These are phyloP conservation scores for Eutrema salsugineum DNA, from an alignment of 441 rosid genomes.

Conservation along the genomic window DNA sequence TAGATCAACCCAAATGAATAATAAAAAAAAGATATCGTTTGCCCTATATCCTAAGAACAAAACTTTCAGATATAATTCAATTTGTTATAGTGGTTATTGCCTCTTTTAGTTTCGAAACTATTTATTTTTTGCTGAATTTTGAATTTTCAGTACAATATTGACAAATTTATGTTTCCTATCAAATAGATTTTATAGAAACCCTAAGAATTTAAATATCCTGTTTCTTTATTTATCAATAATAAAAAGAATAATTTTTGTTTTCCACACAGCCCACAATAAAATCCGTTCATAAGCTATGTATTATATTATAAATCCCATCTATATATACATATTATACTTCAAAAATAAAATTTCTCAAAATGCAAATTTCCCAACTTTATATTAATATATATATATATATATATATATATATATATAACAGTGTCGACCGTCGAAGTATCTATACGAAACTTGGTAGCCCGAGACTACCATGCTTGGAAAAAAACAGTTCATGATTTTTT, in stretches of 20 bases:
- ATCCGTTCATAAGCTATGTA: too few relatives aligned
- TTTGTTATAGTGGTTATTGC: not conserved
- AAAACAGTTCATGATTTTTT: constrained; percentile 22
- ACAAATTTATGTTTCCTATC: not conserved
- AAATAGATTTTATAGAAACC: not conserved
- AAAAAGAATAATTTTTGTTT: too few relatives aligned
- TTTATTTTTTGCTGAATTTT: not conserved
- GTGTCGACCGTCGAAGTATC: constrained; percentile 23
- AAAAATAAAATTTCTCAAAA: not conserved
- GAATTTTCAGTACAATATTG: not conserved
- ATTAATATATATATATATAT: constrained; percentile 2
- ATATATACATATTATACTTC: too few relatives aligned
- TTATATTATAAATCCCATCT: not conserved
- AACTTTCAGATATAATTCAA: not conserved
- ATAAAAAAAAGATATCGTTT: not conserved
- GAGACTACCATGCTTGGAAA: constrained; percentile 19
- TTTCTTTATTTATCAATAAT: too few relatives aligned
- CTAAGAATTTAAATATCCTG: not conserved
- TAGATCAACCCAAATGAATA: not conserved
- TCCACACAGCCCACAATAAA: too few relatives aligned
- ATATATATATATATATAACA: too few relatives aligned
- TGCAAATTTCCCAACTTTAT: not conserved
- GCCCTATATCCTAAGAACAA: not conserved
- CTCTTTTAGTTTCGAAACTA: not conserved
- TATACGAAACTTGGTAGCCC: constrained; percentile 26